Conservation (phyloP, 108 stramenopile species). For the Cyclostephanos tholiformis region DNA sequence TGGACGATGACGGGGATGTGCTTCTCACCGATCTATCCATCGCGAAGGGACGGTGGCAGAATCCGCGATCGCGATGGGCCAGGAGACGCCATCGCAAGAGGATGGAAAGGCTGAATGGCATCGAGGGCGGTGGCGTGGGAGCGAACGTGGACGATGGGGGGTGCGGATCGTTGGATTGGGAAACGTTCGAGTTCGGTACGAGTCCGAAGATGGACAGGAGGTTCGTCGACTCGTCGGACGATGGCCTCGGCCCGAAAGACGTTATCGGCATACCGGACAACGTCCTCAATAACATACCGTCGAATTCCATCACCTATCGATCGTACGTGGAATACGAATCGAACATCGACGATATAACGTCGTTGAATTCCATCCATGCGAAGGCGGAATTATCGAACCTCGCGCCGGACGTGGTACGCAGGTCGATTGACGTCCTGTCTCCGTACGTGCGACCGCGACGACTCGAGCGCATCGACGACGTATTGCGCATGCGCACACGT, state of each 20-base stretch:
- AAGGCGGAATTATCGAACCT: constrained; percentile 32
- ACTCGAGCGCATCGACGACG: constrained; percentile 60
- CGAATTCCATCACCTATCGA: constrained; percentile 45
- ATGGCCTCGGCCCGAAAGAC: constrained; percentile 14
- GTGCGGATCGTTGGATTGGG: constrained; percentile 33
- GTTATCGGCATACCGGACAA: constrained; percentile 29
- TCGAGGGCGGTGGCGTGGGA: constrained; percentile 12
- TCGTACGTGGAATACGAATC: constrained; percentile 37
- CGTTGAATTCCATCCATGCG: constrained; percentile 13
- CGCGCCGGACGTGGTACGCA: constrained; percentile 29
- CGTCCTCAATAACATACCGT: constrained; percentile 34
- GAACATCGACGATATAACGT: constrained; percentile 26
- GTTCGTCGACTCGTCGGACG: constrained; percentile 14
- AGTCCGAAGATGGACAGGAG: constrained; percentile 50
- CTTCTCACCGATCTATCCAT: not conserved
- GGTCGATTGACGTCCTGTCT: constrained; percentile 36
- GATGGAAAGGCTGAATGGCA: constrained; percentile 10
- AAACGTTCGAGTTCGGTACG: constrained; percentile 42
- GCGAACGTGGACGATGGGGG: not conserved
- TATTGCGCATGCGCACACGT: constrained; percentile 62
- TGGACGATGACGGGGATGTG: not conserved
- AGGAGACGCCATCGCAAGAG: constrained; percentile 29
- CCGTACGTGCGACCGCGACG: constrained; percentile 64
- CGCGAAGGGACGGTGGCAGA: constrained; percentile 4
- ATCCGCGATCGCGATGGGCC: constrained; percentile 38